Evolutionary conservation across 1,139 yeast genomes (phyloP), one percentile per base, ranked within the genome.

Genomic region (Candida pseudoviswanathii): DNA sequence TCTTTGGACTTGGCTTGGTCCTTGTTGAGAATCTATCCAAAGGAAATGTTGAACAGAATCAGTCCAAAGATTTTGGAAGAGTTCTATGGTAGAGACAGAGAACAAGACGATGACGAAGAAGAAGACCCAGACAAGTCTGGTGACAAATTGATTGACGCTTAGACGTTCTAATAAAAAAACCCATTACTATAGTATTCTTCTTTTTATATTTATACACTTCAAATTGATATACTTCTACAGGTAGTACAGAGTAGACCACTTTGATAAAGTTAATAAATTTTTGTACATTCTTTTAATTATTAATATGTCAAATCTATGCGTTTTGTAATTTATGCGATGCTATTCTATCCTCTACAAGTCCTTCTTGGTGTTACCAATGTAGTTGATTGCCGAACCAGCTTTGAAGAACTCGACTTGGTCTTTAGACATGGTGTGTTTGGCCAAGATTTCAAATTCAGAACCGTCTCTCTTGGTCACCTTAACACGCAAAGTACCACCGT

Each of bases 1-100:
- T 88, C 97, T 43, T 84, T 94, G 68, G 99, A 94, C 69, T 92
- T 89, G 70, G 99, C 99, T 48, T 94, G 99, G 99, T 86, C 96
- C 44, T 81, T 94, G 70, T 81, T 94, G 70, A 90, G 99, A 80
- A 94, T 94, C 68, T 94, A 94, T 79, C 99, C 99, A 67, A 94
- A 92, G 84, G 98, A 94, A 75, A 81, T 94, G 86, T 86, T 94
- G 70, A 95, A 94, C 80, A 91, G 99, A 84, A 90, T 94, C 66
- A 90, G 97, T 55, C 98, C 98, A 70, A 94, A 94, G 85, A 91
- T 94, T 61, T 79, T 94, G 67, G 86, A 84, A 59, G 99, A 92
- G 73, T 94, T 92, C 73, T 94, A 94, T 71, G 97, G 92, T 63
- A 86, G 97, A 71, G 86, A 87, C 49, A 83, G 90, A 67, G 78